Percentiles rank a stretch among this genome's conserved stretches.
Evolutionary conservation across 1,284 basidiomycete species (phyloP).

Genomic region (Hortiboletus rubellus): DNA sequence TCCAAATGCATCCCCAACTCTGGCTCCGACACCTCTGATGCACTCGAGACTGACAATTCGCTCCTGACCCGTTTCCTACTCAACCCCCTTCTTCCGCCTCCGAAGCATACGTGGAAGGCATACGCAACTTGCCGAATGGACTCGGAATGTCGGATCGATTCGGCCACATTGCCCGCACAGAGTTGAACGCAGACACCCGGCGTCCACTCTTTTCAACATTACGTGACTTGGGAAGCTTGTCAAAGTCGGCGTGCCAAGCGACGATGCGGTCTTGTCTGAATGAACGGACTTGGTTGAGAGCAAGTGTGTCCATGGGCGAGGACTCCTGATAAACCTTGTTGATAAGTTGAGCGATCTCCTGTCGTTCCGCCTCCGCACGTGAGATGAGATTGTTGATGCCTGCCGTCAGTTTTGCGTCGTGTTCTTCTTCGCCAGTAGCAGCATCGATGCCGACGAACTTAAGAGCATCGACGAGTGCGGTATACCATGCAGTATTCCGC

Average conservation of each 20-base stretch:
- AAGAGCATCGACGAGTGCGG: conserved; percentile 68
- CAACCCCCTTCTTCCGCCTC: conserved; percentile 68
- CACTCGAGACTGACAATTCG: conserved; percentile 58
- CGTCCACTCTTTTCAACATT: conserved; percentile 49
- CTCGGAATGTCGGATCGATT: conserved; percentile 53
- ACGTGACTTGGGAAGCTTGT: conserved; percentile 67
- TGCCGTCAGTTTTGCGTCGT: conserved; percentile 57
- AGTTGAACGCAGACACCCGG: conserved; percentile 61
- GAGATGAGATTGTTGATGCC: conserved; percentile 69
- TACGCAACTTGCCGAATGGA: conserved; percentile 52
- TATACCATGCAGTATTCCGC: conserved; percentile 73
- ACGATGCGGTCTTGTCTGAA: conserved; percentile 93
- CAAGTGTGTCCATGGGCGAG: conserved; percentile 80
- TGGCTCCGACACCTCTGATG: conserved; percentile 60
- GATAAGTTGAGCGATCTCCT: conserved; percentile 75
- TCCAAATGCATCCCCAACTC: conserved; percentile 36
- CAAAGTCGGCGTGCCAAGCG: conserved; percentile 92
- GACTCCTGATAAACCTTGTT: conserved; percentile 83
- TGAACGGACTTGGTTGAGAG: conserved; percentile 85
- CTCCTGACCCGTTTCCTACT: conserved; percentile 47
- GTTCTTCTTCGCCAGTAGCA: conserved; percentile 72
- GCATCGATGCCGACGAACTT: conserved; percentile 74
- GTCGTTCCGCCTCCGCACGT: conserved; percentile 72
- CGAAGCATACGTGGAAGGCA: conserved; percentile 67
- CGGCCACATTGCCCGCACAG: conserved; percentile 71